These are phyloP conservation scores for Phytopythium vexans DNA, from an alignment of 352 stramenopile species.

Conservation along the genomic window DNA sequence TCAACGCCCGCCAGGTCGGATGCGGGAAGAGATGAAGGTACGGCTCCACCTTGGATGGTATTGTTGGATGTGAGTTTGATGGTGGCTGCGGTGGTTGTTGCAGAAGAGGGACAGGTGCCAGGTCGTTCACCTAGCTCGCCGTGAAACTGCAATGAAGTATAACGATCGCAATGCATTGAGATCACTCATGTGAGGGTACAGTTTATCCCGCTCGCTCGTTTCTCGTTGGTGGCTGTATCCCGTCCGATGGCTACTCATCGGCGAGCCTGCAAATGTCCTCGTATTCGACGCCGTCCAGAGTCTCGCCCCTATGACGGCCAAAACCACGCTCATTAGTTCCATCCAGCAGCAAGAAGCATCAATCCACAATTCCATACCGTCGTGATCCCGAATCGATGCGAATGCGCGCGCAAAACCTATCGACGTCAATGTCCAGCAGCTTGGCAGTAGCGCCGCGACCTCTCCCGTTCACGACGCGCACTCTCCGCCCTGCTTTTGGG, in stretches of 20 bases:
- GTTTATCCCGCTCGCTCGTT: no score
- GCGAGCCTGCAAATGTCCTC: conserved; percentile 79
- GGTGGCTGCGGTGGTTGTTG: background rate
- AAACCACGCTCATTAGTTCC: conserved; percentile 2
- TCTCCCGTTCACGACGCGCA: conserved; percentile 79
- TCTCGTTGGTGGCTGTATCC: background rate
- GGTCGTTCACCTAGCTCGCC: conserved; percentile 17
- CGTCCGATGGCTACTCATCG: conserved; percentile 22
- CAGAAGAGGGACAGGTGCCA: conserved; percentile 7
- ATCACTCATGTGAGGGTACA: no score
- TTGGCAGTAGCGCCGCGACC: conserved; percentile 55
- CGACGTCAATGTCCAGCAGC: conserved; percentile 69
- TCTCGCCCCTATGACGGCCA: conserved; percentile 37
- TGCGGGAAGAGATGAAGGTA: conserved; percentile 15
- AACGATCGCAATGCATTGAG: no score
- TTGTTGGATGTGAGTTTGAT: background rate
- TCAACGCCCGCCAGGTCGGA: conserved; percentile 8
- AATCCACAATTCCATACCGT: conserved; percentile 27
- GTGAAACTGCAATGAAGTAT: conserved; percentile 4
- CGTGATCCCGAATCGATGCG: conserved; percentile 59
- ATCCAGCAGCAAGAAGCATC: background rate
- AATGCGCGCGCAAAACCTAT: conserved; percentile 63
- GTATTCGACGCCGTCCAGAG: conserved; percentile 73
- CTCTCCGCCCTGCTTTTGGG: conserved; percentile 53
- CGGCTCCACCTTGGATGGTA: background rate